These are phyloP conservation scores for Sedum album DNA, from an alignment of 164 flowering plant genomes.

Conservation along the genomic window DNA sequence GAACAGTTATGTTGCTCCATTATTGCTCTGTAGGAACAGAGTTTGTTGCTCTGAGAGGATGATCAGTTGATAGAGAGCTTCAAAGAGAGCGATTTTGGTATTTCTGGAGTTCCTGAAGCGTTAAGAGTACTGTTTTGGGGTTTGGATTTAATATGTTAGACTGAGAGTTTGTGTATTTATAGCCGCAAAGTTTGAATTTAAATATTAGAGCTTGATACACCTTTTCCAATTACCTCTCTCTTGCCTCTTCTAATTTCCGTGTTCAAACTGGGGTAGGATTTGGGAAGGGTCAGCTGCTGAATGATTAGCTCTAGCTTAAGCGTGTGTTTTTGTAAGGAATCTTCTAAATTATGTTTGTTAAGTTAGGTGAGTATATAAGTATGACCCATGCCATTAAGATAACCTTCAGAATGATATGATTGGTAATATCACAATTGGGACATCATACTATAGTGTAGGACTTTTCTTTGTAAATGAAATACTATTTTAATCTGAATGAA, in stretches of 20 bases:
- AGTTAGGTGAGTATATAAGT: neutral
- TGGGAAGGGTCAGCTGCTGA: neutral
- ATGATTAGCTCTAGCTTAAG: neutral
- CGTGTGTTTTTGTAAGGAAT: neutral
- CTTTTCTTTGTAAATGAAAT: neutral
- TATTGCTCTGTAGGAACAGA: neutral
- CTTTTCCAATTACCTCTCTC: neutral
- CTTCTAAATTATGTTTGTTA: neutral
- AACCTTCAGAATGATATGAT: neutral
- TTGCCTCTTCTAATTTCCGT: neutral
- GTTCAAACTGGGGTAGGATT: slow-evolving; percentile 7
- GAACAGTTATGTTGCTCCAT: neutral
- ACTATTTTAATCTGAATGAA: neutral
- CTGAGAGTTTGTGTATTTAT: slow-evolving; percentile 7
- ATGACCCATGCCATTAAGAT: neutral
- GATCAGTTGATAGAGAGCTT: neutral
- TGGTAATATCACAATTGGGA: neutral
- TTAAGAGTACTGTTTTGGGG: neutral
- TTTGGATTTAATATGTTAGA: neutral
- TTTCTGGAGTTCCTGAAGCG: neutral
- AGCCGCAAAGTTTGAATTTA: slow-evolving; percentile 4
- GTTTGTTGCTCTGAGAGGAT: neutral
- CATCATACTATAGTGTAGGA: no score
- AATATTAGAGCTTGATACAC: no score
- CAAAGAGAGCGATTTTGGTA: neutral